Evolutionary conservation across 2,329 filamentous ascomycete genomes (phyloP).

Genomic region (Ustulina deusta): DNA sequence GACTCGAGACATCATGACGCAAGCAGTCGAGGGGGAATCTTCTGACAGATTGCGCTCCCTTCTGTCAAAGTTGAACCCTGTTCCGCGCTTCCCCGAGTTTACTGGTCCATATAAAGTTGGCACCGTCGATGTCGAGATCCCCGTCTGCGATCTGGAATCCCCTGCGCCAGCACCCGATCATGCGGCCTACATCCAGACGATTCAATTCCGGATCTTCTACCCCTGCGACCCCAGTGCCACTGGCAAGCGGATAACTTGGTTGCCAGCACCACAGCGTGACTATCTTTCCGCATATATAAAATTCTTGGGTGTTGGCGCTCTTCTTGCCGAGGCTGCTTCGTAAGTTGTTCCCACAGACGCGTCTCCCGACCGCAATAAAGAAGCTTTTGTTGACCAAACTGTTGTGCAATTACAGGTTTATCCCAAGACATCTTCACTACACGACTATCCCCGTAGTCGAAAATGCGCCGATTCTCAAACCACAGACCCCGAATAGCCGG

Average conservation of each 20-base stretch:
- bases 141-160: constrained; percentile 68
- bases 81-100: constrained; percentile 80
- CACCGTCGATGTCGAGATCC: constrained; percentile 83
- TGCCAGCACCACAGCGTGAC: constrained; percentile 79
- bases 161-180: constrained; percentile 66
- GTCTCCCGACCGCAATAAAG: not conserved
- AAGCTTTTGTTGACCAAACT: constrained; percentile 24
- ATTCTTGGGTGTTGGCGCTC: constrained; percentile 75
- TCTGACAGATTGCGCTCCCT: constrained; percentile 59
- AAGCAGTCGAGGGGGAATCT: constrained; percentile 38
- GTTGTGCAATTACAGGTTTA: constrained; percentile 59
- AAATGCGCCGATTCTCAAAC: constrained; percentile 72
- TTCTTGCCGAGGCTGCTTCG: constrained; percentile 70
- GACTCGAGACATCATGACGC: constrained; percentile 39
- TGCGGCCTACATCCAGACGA: constrained; percentile 72
- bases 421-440: constrained; percentile 79
- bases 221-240: constrained; percentile 68
- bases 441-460: constrained; percentile 78
- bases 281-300: constrained; percentile 80
- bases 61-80: constrained; percentile 71
- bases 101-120: constrained; percentile 83
- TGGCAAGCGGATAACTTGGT: constrained; percentile 76
- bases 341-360: constrained; percentile 53
- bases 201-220: constrained; percentile 87
- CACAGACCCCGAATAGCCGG: constrained; percentile 61